Conservation (phyloP, 2,329 filamentous ascomycete genomes). For the Coniochaeta sp. region DNA sequence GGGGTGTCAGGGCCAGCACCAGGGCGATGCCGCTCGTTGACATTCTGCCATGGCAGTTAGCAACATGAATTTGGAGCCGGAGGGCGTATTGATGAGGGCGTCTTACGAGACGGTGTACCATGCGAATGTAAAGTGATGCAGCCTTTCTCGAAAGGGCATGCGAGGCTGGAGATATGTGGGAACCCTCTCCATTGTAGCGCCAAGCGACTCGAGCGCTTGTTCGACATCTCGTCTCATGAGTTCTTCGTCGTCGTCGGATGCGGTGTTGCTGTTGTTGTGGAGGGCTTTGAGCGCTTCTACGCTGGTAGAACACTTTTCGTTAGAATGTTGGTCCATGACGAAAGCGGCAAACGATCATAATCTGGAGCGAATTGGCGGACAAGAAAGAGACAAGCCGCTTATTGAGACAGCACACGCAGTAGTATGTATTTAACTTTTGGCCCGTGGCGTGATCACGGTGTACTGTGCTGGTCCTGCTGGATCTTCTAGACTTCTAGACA, state of each 20-base stretch:
- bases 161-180: constrained; percentile 22
- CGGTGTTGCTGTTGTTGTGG: no score
- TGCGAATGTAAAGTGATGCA: constrained; percentile 25
- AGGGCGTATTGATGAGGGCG: not conserved
- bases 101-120: constrained; percentile 25
- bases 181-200: constrained; percentile 14
- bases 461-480: not conserved
- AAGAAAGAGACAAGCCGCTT: no score
- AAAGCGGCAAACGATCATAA: no score
- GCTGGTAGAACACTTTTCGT: not conserved
- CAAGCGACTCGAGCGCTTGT: not conserved
- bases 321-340: not conserved
- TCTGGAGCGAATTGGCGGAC: no score
- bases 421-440: not conserved
- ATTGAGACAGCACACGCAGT: no score
- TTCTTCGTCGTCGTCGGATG: not conserved
- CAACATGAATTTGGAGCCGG: not conserved
- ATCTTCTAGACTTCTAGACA: not conserved
- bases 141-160: constrained; percentile 18
- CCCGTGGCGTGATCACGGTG: not conserved
- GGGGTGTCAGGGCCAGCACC: constrained; percentile 18
- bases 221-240: not conserved
- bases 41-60: constrained; percentile 13
- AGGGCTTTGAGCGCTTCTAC: not conserved
- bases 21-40: constrained; percentile 22